phyloP scores from a whole-genome alignment of 768 basidiomycete species.

The Leccinum variicolor region DNA sequence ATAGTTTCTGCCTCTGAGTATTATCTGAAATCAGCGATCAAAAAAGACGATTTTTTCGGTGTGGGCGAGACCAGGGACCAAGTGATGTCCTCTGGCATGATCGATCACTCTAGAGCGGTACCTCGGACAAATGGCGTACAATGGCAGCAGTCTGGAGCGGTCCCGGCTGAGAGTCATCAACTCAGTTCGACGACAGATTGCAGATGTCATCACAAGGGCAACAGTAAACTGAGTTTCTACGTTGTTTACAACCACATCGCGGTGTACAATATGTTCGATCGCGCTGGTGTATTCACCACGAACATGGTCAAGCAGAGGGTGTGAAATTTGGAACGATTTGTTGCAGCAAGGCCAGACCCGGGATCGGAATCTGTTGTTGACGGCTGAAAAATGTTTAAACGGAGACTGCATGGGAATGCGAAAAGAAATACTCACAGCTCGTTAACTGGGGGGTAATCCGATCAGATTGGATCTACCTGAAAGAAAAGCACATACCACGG shows the following conservation, averaged over 20 bases:
- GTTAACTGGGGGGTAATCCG: conserved; percentile 39
- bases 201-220: background rate
- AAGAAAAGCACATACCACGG: conserved; percentile 55
- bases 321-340: conserved; percentile 19
- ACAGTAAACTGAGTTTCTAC: background rate
- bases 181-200: background rate
- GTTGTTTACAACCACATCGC: background rate
- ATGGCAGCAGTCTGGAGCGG: too few relatives aligned
- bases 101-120: background rate
- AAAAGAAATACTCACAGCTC: conserved; percentile 47
- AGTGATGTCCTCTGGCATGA: background rate
- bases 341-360: conserved; percentile 26
- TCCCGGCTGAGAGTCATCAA: too few relatives aligned
- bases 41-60: background rate
- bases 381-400: conserved; percentile 13
- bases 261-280: background rate
- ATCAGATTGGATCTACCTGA: conserved; percentile 1
- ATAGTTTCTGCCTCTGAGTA: background rate
- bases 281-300: background rate
- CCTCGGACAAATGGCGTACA: too few relatives aligned
- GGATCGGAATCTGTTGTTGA: conserved; percentile 27
- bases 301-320: conserved; percentile 10
- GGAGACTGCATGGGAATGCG: background rate
- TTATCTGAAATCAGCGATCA: too few relatives aligned
- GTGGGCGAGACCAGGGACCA: background rate